These are phyloP conservation scores for Chaetomium sp. DNA, from an alignment of 2,329 filamentous ascomycete species.

Conservation along the genomic window DNA sequence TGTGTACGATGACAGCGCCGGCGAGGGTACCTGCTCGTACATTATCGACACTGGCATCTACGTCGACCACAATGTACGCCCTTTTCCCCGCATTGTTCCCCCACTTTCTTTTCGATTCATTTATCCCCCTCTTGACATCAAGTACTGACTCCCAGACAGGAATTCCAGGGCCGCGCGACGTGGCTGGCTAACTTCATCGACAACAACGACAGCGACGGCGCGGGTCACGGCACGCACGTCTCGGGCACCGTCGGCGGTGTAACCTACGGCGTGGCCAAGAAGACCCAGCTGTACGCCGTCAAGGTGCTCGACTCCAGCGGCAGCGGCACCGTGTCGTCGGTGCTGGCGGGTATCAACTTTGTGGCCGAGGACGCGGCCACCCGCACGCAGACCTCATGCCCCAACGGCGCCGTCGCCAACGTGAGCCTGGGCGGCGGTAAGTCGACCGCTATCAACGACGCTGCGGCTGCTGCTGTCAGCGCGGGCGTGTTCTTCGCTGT, in stretches of 20 bases:
- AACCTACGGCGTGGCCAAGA: constrained; percentile 41
- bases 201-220: constrained; percentile 31
- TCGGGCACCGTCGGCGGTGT: constrained; percentile 38
- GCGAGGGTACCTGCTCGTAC: constrained; percentile 27
- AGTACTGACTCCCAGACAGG: neutral
- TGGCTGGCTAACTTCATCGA: constrained; percentile 34
- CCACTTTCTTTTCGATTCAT: neutral
- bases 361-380: constrained; percentile 31
- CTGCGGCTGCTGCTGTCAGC: constrained; percentile 39
- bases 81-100: neutral
- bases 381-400: constrained; percentile 28
- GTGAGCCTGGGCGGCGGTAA: constrained; percentile 48
- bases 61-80: constrained; percentile 31
- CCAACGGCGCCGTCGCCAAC: constrained; percentile 44
- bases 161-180: constrained; percentile 38
- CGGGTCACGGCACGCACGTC: constrained; percentile 44
- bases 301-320: constrained; percentile 38
- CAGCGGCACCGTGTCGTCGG: constrained; percentile 32
- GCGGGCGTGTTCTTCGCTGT: constrained; percentile 47
- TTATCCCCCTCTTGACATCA: neutral
- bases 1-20: constrained; percentile 25
- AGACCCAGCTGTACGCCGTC: constrained; percentile 36
- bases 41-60: constrained; percentile 45
- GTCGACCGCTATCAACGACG: constrained; percentile 44
- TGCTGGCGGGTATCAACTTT: constrained; percentile 40